phyloP scores from a whole-genome alignment of 257 asterid species.

The Lycium barbarum region DNA sequence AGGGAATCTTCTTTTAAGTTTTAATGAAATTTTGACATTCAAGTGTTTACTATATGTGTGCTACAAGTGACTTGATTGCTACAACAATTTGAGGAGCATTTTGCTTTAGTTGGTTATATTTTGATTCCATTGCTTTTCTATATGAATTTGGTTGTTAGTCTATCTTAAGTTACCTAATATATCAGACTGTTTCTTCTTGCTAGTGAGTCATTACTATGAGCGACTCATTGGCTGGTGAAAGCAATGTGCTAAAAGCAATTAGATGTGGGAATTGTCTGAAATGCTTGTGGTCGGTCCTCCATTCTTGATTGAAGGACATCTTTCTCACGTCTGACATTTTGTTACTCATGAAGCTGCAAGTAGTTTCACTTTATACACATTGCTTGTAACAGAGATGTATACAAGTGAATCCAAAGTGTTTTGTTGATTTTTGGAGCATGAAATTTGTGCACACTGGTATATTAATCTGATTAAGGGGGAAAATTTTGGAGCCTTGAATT shows the following conservation, averaged over 20 bases:
- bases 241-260: neutral
- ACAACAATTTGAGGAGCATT: neutral
- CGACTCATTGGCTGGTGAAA: neutral
- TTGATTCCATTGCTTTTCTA: neutral
- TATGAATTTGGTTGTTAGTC: neutral
- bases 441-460: neutral
- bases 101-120: neutral
- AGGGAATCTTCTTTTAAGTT: neutral
- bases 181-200: neutral
- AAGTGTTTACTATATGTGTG: constrained; percentile 25
- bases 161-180: neutral
- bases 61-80: neutral
- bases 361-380: neutral
- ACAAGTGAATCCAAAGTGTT: neutral
- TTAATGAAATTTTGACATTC: constrained; percentile 28
- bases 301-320: neutral
- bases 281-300: neutral
- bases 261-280: neutral
- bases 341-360: neutral
- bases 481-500: neutral
- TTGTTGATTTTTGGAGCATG: neutral
- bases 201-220: neutral
- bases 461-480: neutral
- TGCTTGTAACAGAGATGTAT: neutral
- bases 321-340: neutral